A percentile compares a stretch with the other conserved stretches of the same genome.
phyloP scores from a whole-genome alignment of 2,329 filamentous ascomycete genomes.

The Dothidotthia symphoricarpi region DNA sequence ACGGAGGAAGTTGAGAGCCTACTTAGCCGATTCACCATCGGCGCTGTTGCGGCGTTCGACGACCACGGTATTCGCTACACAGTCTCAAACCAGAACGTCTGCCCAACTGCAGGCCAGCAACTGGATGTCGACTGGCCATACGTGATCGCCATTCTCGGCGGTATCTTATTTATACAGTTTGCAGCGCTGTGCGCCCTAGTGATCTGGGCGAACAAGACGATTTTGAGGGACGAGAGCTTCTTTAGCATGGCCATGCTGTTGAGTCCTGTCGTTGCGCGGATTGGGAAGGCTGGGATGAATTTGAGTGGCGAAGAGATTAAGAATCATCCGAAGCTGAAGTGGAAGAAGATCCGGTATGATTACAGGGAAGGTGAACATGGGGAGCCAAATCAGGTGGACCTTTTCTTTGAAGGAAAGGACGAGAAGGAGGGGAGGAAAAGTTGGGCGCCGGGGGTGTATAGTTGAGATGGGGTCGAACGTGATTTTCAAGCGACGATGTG shows the following conservation, averaged over 20 bases:
- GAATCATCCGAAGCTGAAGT: constrained; percentile 21
- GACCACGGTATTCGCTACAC: constrained; percentile 26
- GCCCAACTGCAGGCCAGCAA: constrained; percentile 22
- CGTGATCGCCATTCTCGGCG: constrained; percentile 21
- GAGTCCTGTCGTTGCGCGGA: constrained; percentile 23
- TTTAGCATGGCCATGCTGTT: constrained; percentile 30
- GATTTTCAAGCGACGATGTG: too few species aligned
- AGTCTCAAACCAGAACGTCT: constrained; percentile 15
- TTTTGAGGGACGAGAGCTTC: constrained; percentile 29
- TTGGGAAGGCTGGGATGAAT: constrained; percentile 25
- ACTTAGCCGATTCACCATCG: constrained; percentile 24
- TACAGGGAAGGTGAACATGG: constrained; percentile 26
- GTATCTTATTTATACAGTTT: constrained; percentile 25
- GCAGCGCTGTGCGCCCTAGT: constrained; percentile 22
- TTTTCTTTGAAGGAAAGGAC: constrained; percentile 26
- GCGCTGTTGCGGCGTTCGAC: constrained; percentile 30
- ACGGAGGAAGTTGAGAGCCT: constrained; percentile 17
- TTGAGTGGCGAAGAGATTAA: constrained; percentile 32
- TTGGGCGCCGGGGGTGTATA: constrained; percentile 25
- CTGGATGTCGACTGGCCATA: constrained; percentile 29
- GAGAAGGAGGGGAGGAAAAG: constrained; percentile 19
- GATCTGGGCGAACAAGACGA: constrained; percentile 26
- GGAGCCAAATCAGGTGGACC: constrained; percentile 27
- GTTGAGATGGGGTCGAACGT: constrained; percentile 9
- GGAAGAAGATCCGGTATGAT: constrained; percentile 29